Evolutionary conservation across 495 filamentous ascomycete genomes (phyloP).

Genomic region (Terfezia boudieri): DNA sequence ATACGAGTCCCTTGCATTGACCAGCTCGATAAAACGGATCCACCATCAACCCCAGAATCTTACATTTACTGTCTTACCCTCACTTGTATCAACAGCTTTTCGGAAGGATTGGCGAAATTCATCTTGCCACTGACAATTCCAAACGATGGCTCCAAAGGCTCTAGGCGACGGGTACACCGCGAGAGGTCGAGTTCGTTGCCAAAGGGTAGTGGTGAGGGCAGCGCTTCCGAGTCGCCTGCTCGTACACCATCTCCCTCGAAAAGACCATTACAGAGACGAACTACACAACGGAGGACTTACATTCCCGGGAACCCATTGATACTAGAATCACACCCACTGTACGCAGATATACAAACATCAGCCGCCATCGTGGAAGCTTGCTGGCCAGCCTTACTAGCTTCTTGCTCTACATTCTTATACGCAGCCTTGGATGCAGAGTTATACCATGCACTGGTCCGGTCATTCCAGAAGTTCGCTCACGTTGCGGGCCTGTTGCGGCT

Average conservation of each 20-base stretch:
- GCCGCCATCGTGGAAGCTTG: conserved; percentile 70
- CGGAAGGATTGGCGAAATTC: conserved; percentile 80
- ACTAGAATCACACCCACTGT: conserved; percentile 45
- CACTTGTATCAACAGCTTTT: conserved; percentile 66
- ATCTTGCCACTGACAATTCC: conserved; percentile 73
- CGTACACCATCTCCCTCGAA: conserved; percentile 17
- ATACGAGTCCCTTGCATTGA: conserved; percentile 78
- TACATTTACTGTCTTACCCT: conserved; percentile 82
- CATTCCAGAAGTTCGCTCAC: conserved; percentile 88
- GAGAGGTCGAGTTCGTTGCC: conserved; percentile 1
- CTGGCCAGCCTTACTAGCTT: conserved; percentile 86
- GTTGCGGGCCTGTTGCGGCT: conserved; percentile 75
- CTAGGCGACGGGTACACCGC: not conserved
- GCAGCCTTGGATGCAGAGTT: conserved; percentile 84
- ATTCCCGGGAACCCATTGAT: conserved; percentile 62
- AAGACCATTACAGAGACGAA: conserved; percentile 23
- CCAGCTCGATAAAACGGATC: conserved; percentile 75
- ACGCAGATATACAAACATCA: conserved; percentile 46
- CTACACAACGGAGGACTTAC: conserved; percentile 33
- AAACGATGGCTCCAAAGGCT: conserved; percentile 27
- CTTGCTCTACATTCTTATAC: conserved; percentile 84
- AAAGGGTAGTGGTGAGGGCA: conserved; percentile 1
- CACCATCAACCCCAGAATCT: conserved; percentile 64
- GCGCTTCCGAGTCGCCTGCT: conserved; percentile 22
- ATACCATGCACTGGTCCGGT: conserved; percentile 76